Base-by-base conservation (phyloP, 768 basidiomycete genomes). In the Termitomyces titanicus region DNA sequence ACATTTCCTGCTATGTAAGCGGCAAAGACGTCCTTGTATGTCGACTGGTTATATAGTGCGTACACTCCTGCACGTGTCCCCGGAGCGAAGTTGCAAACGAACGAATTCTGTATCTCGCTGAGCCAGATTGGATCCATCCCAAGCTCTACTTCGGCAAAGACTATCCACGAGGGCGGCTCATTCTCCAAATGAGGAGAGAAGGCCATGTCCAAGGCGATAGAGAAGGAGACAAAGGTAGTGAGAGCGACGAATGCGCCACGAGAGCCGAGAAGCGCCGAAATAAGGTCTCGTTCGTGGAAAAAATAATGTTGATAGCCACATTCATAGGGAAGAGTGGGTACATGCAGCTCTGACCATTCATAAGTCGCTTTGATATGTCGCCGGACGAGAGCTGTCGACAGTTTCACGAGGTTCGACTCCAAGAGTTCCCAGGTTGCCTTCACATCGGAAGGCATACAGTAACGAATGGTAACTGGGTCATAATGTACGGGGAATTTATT, bases 151-250 rank as follows among this genome's bases (percentile, higher is more conserved):
- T 46, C 35, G 3, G 49, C 49, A 13, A n/a, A 58, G 3, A 25
- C 38, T 2, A 58, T 1, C 53, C 49, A 58, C 17, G 25, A 20
- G 8, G 57, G 53, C 1, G 45, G n/a, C 6, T 35, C 22, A 3
- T 39, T 35, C 8, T 9, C 2, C 9, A 10, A 3, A 15, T 25
- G 5, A 3, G 44, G 53, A 29, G 22, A 7, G 1, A 3, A 8
- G 3, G 57, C 27, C 22, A 58, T 22, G 24, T 58, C 53, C 2
- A 58, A n/a, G 0, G 49, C 49, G 11, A 58, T 54, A 13, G 53
- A 24, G n/a, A 54, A 54, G 3, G 57, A 54, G 1, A 54, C 22
- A 22, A 51, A 58, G 8, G 43, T 24, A 0, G 48, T 6, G 10
- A 58, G 44, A 3, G 15, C 12, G 3, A 54, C 15, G 37, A 58